These are phyloP conservation scores for Saprolegnia diclina DNA, from an alignment of 352 stramenopile genomes.

Conservation along the genomic window DNA sequence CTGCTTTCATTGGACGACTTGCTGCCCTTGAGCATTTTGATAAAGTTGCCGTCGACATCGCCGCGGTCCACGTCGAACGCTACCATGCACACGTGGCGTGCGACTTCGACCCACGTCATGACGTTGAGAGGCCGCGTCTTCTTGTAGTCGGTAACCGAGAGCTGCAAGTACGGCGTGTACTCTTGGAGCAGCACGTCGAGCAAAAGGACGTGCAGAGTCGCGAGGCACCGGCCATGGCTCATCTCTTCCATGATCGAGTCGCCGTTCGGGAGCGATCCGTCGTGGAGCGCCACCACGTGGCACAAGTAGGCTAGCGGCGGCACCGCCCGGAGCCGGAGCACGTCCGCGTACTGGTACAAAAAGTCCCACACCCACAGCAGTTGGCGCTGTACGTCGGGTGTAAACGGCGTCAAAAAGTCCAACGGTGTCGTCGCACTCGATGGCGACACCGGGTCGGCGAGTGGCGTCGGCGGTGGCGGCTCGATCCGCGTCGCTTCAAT, in stretches of 20 bases:
- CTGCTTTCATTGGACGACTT: slow-evolving; percentile 69
- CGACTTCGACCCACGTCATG: slow-evolving; percentile 77
- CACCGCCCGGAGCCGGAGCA: slow-evolving; percentile 13
- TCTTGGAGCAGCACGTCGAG: slow-evolving; percentile 22
- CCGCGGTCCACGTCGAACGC: slow-evolving; percentile 66
- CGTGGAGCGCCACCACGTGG: slow-evolving; percentile 14
- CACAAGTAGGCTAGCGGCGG: slow-evolving; percentile 18
- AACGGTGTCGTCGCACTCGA: slow-evolving; percentile 1
- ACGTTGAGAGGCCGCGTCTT: slow-evolving; percentile 59
- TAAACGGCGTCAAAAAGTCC: background rate
- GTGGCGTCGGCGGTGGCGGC: background rate
- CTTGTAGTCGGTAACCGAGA: slow-evolving; percentile 23
- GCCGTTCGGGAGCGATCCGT: slow-evolving; percentile 12
- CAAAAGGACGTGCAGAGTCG: slow-evolving; percentile 23
- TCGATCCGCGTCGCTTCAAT: background rate
- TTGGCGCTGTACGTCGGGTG: slow-evolving; percentile 8
- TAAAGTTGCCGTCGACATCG: slow-evolving; percentile 56
- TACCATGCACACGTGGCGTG: slow-evolving; percentile 63
- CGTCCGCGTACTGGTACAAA: slow-evolving; percentile 20
- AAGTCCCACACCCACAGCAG: slow-evolving; percentile 26
- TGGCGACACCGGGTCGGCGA: background rate
- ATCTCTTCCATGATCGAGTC: slow-evolving; percentile 22
- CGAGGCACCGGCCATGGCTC: slow-evolving; percentile 21
- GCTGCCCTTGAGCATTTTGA: slow-evolving; percentile 69
- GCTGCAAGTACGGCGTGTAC: slow-evolving; percentile 25